A percentile compares a stretch with the other conserved stretches of the same genome.
Conservation (phyloP, 805 yeast species). For the Yamadazyma philogaea region DNA sequence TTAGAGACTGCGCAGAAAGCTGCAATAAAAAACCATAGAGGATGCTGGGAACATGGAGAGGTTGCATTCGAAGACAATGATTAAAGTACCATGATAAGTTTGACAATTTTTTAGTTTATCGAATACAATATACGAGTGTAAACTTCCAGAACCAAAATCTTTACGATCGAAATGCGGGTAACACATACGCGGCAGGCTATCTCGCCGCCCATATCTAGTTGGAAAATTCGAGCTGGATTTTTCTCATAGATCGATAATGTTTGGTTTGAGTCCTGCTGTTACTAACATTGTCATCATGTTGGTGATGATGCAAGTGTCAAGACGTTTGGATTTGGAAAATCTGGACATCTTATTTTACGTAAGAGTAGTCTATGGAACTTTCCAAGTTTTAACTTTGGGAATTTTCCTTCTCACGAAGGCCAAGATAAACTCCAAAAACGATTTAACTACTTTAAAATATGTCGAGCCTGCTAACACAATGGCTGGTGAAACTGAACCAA, state of each 20-base stretch:
- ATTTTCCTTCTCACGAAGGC: slow-evolving; percentile 64
- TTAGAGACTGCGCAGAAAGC: slow-evolving; percentile 42
- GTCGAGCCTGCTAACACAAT: slow-evolving; percentile 81
- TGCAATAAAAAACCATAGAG: slow-evolving; percentile 51
- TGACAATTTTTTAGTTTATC: background rate
- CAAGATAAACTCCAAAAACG: slow-evolving; percentile 71
- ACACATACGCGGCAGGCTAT: slow-evolving; percentile 1
- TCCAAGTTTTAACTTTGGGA: slow-evolving; percentile 61
- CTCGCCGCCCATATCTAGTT: slow-evolving; percentile 1
- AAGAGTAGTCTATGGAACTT: slow-evolving; percentile 64
- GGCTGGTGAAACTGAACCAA: slow-evolving; percentile 69
- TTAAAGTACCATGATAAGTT: background rate
- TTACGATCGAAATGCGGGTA: slow-evolving; percentile 11
- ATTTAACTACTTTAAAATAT: slow-evolving; percentile 87
- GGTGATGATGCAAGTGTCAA: slow-evolving; percentile 93
- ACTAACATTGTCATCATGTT: slow-evolving; percentile 87
- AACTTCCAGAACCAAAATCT: slow-evolving; percentile 7
- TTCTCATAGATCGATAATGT: slow-evolving; percentile 2
- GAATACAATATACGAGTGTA: slow-evolving; percentile 1
- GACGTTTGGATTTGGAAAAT: slow-evolving; percentile 84
- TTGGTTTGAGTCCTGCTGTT: slow-evolving; percentile 79
- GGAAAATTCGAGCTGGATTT: background rate
- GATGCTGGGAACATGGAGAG: slow-evolving; percentile 79
- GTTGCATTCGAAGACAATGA: slow-evolving; percentile 54
- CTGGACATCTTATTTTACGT: slow-evolving; percentile 70